Conservation (phyloP, 164 flowering plant species). For the Magnolia kwangsiensis region DNA sequence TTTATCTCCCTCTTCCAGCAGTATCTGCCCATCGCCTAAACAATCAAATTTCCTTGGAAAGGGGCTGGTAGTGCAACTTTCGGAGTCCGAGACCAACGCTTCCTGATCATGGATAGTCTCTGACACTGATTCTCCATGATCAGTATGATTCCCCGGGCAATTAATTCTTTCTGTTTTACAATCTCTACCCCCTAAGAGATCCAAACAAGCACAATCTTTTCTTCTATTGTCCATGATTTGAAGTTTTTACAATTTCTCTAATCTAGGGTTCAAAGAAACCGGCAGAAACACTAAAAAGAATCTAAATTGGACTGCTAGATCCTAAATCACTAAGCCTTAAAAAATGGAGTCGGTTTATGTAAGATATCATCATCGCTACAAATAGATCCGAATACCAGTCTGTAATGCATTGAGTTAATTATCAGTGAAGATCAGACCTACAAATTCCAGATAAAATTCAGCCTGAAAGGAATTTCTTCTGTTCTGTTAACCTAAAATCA, state of each 20-base stretch:
- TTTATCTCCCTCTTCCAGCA: conserved; percentile 13
- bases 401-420: background rate
- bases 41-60: background rate
- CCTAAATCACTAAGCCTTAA: too few relatives aligned
- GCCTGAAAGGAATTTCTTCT: background rate
- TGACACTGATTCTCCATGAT: background rate
- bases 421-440: background rate
- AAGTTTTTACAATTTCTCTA: background rate
- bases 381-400: background rate
- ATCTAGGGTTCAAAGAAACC: background rate
- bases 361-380: too few relatives aligned
- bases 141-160: background rate
- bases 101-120: background rate
- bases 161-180: background rate
- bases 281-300: background rate
- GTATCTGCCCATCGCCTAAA: conserved; percentile 11
- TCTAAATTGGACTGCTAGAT: background rate
- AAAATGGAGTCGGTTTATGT: too few relatives aligned
- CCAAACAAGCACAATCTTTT: background rate
- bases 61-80: conserved; percentile 5
- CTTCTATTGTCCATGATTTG: background rate
- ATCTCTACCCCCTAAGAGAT: background rate
- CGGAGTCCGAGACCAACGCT: conserved; percentile 11
- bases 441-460: background rate
- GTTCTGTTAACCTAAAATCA: background rate